A percentile compares a stretch with the other conserved stretches of the same genome.
Evolutionary conservation across 2,329 filamentous ascomycete genomes (phyloP).

Genomic region (Sordariomycetes sp.): DNA sequence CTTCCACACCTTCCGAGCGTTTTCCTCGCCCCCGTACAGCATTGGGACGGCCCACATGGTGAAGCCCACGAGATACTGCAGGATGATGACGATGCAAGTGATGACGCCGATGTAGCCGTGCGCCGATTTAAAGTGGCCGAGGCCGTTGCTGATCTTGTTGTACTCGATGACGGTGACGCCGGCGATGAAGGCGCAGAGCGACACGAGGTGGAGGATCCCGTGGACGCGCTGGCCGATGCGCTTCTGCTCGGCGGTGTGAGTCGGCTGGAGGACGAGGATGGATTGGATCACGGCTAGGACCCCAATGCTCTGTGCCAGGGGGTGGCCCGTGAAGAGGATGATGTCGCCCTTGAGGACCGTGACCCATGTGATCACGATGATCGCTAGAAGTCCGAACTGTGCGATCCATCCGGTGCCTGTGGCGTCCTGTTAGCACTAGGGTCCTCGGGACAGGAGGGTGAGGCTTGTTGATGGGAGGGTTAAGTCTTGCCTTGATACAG

Average conservation of each 20-base stretch:
- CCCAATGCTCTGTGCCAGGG: conserved; percentile 55
- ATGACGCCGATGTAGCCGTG: conserved; percentile 76
- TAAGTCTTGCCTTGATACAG: conserved; percentile 54
- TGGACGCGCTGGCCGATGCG: conserved; percentile 46
- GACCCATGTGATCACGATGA: conserved; percentile 66
- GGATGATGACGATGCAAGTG: conserved; percentile 54
- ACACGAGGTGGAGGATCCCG: conserved; percentile 53
- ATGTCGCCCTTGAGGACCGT: conserved; percentile 56
- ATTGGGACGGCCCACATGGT: conserved; percentile 66
- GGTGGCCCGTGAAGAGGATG: conserved; percentile 80
- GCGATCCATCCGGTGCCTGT: conserved; percentile 70
- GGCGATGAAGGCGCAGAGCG: conserved; percentile 45
- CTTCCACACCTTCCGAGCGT: conserved; percentile 77
- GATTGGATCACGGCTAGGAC: conserved; percentile 67
- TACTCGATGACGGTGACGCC: conserved; percentile 63
- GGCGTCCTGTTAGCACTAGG: background rate
- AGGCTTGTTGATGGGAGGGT: background rate
- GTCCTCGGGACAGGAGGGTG: background rate
- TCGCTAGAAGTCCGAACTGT: conserved; percentile 64
- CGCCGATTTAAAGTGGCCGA: conserved; percentile 62
- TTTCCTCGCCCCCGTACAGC: conserved; percentile 66
- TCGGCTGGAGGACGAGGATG: conserved; percentile 78
- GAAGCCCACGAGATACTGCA: conserved; percentile 69
- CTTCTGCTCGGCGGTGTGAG: conserved; percentile 66
- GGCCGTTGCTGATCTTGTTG: conserved; percentile 63